Evolutionary conservation across 2,329 filamentous ascomycete genomes (phyloP).

Genomic region (Cladophialophora carrionii): DNA sequence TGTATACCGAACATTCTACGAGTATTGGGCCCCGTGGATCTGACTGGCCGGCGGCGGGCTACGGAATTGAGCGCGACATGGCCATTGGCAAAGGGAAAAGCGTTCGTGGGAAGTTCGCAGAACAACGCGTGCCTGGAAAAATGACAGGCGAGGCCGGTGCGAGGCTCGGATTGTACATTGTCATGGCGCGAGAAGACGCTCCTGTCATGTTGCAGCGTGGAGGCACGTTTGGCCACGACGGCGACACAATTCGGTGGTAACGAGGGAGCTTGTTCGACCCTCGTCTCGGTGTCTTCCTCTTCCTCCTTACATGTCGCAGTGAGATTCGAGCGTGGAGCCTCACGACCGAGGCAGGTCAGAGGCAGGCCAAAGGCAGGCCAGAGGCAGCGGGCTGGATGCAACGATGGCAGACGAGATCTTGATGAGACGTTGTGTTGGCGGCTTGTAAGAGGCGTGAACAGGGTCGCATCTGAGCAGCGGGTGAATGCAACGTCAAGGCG

Average conservation of each 20-base stretch:
- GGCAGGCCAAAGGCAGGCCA: conserved; percentile 4
- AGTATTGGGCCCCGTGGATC: not conserved
- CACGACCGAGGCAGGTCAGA: not conserved
- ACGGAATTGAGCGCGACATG: conserved; percentile 29
- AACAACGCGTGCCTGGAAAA: not conserved
- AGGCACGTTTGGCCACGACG: conserved; percentile 28
- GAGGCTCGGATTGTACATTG: conserved; percentile 2
- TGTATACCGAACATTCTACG: conserved; percentile 24
- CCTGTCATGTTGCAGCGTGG: conserved; percentile 32
- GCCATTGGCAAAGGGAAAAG: not conserved
- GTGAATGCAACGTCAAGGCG: conserved; percentile 32
- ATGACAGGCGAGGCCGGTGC: not conserved
- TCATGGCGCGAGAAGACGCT: conserved; percentile 2
- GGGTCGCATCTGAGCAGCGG: conserved; percentile 21
- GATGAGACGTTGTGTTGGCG: conserved; percentile 27
- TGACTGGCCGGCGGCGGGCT: conserved; percentile 17
- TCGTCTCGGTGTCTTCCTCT: too few species aligned
- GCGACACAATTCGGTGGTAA: conserved; percentile 24
- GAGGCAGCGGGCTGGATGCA: conserved; percentile 23
- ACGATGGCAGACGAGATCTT: conserved; percentile 21
- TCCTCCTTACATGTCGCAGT: too few species aligned
- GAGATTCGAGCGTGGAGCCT: not conserved
- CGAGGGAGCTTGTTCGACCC: not conserved
- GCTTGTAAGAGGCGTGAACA: too few species aligned
- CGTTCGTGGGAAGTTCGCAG: conserved; percentile 4